Conservation (phyloP, 371 early-diverging fungal species). For the Paraphysoderma sedebokerense region DNA sequence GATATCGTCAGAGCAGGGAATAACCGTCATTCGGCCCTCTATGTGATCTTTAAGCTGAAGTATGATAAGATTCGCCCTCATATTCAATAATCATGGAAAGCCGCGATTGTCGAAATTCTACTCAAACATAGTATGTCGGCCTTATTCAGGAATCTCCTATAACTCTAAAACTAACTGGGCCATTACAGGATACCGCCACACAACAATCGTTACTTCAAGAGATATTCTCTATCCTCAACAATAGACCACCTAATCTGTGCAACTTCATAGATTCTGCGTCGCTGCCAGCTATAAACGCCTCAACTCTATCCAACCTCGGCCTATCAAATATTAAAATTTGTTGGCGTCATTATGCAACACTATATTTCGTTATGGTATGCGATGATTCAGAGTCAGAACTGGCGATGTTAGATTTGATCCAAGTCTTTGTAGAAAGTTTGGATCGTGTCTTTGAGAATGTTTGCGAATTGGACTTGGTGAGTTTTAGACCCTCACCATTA, state of each 20-base stretch:
- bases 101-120: conserved; percentile 83
- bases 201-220: conserved; percentile 71
- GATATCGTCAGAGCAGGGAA: too few relatives aligned
- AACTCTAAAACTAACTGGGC: not conserved
- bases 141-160: not conserved
- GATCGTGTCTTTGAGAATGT: conserved; percentile 89
- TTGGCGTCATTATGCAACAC: conserved; percentile 76
- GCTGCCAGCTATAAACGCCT: not conserved
- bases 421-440: conserved; percentile 88
- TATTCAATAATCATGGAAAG: conserved; percentile 93
- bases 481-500: not conserved
- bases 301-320: not conserved
- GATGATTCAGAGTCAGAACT: conserved; percentile 88
- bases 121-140: conserved; percentile 52
- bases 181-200: conserved; percentile 46
- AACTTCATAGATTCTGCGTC: conserved; percentile 80
- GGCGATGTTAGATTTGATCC: conserved; percentile 85
- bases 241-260: conserved; percentile 69
- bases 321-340: conserved; percentile 61
- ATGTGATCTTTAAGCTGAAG: too few relatives aligned
- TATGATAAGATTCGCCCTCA: conserved; percentile 87
- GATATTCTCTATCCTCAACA: conserved; percentile 62
- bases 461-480: conserved; percentile 84
- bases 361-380: conserved; percentile 94
- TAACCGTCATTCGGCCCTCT: too few relatives aligned